Conservation (phyloP, 805 yeast genomes). For the Nakazawaea ambrosiae region DNA sequence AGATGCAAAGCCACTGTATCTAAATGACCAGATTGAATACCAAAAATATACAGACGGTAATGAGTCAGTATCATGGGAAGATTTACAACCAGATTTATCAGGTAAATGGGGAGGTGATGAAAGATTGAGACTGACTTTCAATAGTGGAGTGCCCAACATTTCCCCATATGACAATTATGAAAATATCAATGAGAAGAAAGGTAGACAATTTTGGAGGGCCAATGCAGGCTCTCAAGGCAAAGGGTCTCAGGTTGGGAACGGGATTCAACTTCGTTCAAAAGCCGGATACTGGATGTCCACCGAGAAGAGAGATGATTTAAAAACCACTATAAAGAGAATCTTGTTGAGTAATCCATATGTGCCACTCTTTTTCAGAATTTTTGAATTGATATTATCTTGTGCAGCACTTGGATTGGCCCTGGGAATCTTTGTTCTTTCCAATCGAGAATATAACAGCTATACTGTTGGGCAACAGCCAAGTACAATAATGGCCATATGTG, state of each 20-base stretch:
- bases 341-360: conserved; percentile 72
- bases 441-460: conserved; percentile 24
- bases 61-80: conserved; percentile 15
- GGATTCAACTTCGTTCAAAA: conserved; percentile 36
- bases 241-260: background rate
- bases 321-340: conserved; percentile 51
- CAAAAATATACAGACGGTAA: conserved; percentile 10
- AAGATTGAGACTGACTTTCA: conserved; percentile 47
- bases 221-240: conserved; percentile 14
- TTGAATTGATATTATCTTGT: conserved; percentile 50
- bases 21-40: conserved; percentile 18
- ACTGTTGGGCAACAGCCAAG: conserved; percentile 71
- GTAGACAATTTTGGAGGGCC: background rate
- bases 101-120: conserved; percentile 70
- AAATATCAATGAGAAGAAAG: conserved; percentile 6
- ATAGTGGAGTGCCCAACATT: conserved; percentile 26
- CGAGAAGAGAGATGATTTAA: conserved; percentile 55
- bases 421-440: conserved; percentile 40
- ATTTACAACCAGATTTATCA: conserved; percentile 29
- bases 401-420: conserved; percentile 70
- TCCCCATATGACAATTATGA: conserved; percentile 13
- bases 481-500: conserved; percentile 87
- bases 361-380: conserved; percentile 66
- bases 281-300: conserved; percentile 68
- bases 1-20: conserved; percentile 21